Base-by-base conservation (phyloP, 176 grass and related monocot genomes). In the Miscanthus lutarioriparius region DNA sequence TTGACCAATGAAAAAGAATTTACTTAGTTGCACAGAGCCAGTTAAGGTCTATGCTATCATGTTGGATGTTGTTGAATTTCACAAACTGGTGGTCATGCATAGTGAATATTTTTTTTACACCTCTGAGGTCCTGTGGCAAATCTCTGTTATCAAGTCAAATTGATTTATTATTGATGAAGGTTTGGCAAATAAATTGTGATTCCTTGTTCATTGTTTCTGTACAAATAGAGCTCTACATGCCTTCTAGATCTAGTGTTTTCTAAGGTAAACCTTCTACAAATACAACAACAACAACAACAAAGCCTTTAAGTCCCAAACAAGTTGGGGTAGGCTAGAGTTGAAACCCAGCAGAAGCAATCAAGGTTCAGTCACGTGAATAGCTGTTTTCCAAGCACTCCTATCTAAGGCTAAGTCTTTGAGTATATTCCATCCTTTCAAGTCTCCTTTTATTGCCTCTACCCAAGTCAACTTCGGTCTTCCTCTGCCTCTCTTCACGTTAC, bases 101-200 rank as follows among this genome's bases (percentile, higher is more conserved):
- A 76, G 48, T 78, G 33, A 45, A 44, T 47, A 30, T 27, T 17
- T 70, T n/a, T 16, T 32, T 73, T 41, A 73, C 12, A 14, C 47
- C 38, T 85, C 11, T 62, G 70, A 17, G 67, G 8, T 69, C 19
- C 22, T 68, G 62, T 69, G 20, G 30, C 56, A 25, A 37, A 40
- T 74, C 23, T 75, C 49, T 72, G 79, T 39, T 54, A 70, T 45
- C 23, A 49, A 75, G 38, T 69, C 1, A 12, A 70, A 81, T 68
- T 67, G 23, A 49, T 13, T 23, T 64, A 20, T 76, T 76, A n/a
- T 64, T 64, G 2, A 75, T 36, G 16, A 61, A 76, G 10, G 36
- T 49, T 22, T 78, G 11, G 27, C 41, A n/a, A 53, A 72, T 14
- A 78, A 78, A 16, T 35, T 59, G 27, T 36, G 36, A 62, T 70